These are phyloP conservation scores for Leccinum griseonigrum DNA, from an alignment of 1,284 basidiomycete species.

Conservation along the genomic window DNA sequence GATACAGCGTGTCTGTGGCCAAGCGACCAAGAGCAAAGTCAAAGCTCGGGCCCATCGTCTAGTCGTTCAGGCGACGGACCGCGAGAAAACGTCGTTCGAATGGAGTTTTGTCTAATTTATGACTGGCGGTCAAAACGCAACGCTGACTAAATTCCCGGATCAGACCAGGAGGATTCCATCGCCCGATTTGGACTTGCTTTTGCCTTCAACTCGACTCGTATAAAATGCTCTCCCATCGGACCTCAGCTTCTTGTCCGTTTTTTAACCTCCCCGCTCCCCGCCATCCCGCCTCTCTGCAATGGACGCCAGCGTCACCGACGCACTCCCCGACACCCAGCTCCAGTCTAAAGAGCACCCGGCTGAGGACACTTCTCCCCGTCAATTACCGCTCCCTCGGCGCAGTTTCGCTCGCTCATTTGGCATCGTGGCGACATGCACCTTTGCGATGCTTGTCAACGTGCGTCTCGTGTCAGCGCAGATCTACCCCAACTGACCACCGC, in stretches of 20 bases:
- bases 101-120: not conserved
- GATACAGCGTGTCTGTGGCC: slow-evolving; percentile 7
- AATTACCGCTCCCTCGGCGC: slow-evolving; percentile 2
- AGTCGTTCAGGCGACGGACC: slow-evolving; percentile 19
- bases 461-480: slow-evolving; percentile 17
- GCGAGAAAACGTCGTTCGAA: slow-evolving; percentile 1
- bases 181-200: slow-evolving; percentile 1
- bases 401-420: slow-evolving; percentile 36
- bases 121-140: too few relatives aligned
- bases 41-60: slow-evolving; percentile 12
- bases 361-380: slow-evolving; percentile 14
- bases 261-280: not conserved
- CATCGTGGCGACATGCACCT: slow-evolving; percentile 49
- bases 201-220: slow-evolving; percentile 12
- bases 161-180: not conserved
- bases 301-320: slow-evolving; percentile 12
- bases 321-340: slow-evolving; percentile 13
- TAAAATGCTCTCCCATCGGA: slow-evolving; percentile 20
- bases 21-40: not conserved
- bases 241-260: not conserved
- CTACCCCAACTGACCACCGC: slow-evolving; percentile 1
- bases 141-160: slow-evolving; percentile 8
- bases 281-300: slow-evolving; percentile 1
- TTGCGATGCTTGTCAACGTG: slow-evolving; percentile 56
- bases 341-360: slow-evolving; percentile 8